Evolutionary conservation across 192 early-diverging fungal species (phyloP), one percentile per base, ranked within the genome.

Genomic region (Oehlia diaphana): DNA sequence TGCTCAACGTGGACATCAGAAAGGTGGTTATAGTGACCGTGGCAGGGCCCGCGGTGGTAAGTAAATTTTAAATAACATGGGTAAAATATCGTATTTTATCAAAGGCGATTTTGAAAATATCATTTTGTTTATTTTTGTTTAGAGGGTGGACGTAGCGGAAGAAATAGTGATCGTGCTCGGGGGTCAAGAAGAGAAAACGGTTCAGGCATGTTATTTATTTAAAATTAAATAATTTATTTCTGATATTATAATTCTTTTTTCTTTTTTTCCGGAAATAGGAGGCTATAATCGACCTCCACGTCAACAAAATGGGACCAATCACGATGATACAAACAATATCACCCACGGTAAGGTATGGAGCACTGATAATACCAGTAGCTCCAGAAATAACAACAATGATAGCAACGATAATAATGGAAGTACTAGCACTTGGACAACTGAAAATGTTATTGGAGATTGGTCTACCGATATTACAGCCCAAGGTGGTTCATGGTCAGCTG

Each of bases 11-110:
- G 91, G 90, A 61, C 89, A 88, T 68, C 84, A 84, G 37, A 89
- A 93, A 81, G 91, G 91, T 78, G 92, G 91, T 90, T 84, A 74
- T 85, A 77, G 35, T 76, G 73, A 76, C 10, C 61, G 67, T 78
- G 50, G 81, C 74, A 33, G 78, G 35, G 35, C 67, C 49, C 68
- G 50, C 44, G 33, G 71, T 66, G 68, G 78, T 73, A 12, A 33
- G 69, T 26, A 21, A 37, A 35, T 23, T 35, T 63, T 42, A 42
- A 42, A 4, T 37, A n/a, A 33, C 35, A 8, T 21, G 8, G 9
- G n/a, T 2, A 63, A 26, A 21, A 31, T 28, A 58, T 73, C 42
- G 0, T 28, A 71, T 37, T 31, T 71, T 71, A 33, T 26, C 31
- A 53, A 26, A 26, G 16, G 9, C 53, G 8, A 37, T 21, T 50